Base-by-base conservation (phyloP, 306 rosid species). In the Glycine tomentella region DNA sequence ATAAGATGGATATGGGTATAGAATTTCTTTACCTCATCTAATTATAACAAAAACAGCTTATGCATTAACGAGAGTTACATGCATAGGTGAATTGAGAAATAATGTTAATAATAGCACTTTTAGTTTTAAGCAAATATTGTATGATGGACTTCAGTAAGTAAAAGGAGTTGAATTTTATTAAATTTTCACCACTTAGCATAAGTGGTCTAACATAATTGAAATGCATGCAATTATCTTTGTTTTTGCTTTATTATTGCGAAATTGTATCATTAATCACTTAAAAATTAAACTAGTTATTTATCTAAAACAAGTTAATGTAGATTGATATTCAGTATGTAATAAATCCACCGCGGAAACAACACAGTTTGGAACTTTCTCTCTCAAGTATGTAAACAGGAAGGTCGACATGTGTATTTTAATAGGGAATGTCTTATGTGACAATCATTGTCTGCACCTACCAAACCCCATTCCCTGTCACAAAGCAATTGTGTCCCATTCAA, bases 381-480 rank as follows among this genome's bases (percentile, higher is more conserved):
- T 58, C 42, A 57, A 69, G 72, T 44, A 33, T 33, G 57, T 80
- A 56, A 46, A 25, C 49, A 70, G 70, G 82, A 69, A 69, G 53
- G 69, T 73, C 25, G 31, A 68, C 75, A 69, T 64, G 80, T 44
- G 42, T 80, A 72, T 80, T 80, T 72, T 85, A 72, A 48, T 53
- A 70, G 84, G 82, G 87, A 80, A 84, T 72, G 85, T 85, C 88
- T 84, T 83, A 34, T 81, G 77, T 34, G 77, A 76, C 87, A 85
- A 90, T 88, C 86, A 89, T 86, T 86, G 88, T 82, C 86, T 76
- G 80, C 56, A 80, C 73, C 86, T 75, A 68, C 85, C 86, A 85
- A 78, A 83, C 80, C 77, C 88, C 88, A 87, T 85, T 74, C 83
- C 86, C 84, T 81, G 51, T 75, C 55, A 69, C 52, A 86, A 84